These are phyloP conservation scores for Termitomyces bulborhizus DNA, from an alignment of 768 basidiomycete species.

Conservation along the genomic window DNA sequence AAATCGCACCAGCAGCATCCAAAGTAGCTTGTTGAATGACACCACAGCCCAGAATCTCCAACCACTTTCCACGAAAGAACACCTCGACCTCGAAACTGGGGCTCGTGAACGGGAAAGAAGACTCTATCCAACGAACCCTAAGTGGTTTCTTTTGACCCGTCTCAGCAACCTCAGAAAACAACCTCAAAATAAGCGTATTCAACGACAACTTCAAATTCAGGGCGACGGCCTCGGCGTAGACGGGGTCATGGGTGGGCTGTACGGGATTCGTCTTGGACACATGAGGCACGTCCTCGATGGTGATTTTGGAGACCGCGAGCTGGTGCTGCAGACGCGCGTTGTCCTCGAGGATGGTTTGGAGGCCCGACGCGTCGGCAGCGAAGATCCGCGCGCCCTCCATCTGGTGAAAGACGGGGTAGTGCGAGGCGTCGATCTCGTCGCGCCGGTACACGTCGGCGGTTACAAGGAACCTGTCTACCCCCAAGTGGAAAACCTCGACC, in stretches of 20 bases:
- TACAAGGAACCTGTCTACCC: conserved; percentile 80
- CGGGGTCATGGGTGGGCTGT: conserved; percentile 73
- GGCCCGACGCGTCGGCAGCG: conserved; percentile 44
- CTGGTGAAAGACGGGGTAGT: conserved; percentile 98
- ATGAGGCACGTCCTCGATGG: conserved; percentile 82
- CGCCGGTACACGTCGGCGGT: conserved; percentile 96
- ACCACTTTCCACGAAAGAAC: conserved; percentile 92
- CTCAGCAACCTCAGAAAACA: conserved; percentile 65
- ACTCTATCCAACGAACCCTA: conserved; percentile 93
- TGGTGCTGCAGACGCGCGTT: conserved; percentile 56
- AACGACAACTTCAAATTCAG: conserved; percentile 85
- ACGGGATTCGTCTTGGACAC: conserved; percentile 72
- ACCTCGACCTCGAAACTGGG: conserved; percentile 99
- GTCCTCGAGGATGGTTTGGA: conserved; percentile 37
- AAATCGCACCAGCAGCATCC: conserved; percentile 70
- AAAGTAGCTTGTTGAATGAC: conserved; percentile 88
- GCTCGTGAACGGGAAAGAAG: conserved; percentile 96
- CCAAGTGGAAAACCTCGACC: conserved; percentile 79
- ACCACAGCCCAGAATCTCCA: conserved; percentile 93
- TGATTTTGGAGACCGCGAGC: conserved; percentile 67
- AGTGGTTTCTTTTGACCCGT: conserved; percentile 61
- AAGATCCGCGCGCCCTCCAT: conserved; percentile 93
- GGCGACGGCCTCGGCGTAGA: conserved; percentile 66
- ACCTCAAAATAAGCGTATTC: conserved; percentile 74
- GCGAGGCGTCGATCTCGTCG: conserved; percentile 95